Percentiles rank a stretch among this genome's conserved stretches.
Evolutionary conservation across 768 basidiomycete genomes (phyloP).

Genomic region (Leccinum imitatum): DNA sequence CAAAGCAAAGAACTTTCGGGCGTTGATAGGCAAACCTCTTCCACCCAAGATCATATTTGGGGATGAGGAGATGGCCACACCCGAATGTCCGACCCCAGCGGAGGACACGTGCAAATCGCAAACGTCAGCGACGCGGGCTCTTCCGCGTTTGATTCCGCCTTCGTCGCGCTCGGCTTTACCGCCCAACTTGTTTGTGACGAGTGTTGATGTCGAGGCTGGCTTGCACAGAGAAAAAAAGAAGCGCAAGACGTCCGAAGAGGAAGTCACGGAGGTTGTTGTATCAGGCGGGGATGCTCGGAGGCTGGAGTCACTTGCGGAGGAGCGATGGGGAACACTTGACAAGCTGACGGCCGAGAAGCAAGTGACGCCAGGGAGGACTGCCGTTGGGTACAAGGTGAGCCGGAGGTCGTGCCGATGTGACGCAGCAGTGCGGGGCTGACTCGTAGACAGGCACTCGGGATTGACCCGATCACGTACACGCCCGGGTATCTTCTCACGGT

Average conservation of each 20-base stretch:
- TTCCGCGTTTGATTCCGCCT: constrained; percentile 54
- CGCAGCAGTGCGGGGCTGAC: background rate
- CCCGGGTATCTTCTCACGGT: constrained; percentile 58
- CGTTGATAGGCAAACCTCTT: constrained; percentile 43
- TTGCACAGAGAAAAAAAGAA: constrained; percentile 36
- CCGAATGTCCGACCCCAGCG: background rate
- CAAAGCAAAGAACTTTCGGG: no score
- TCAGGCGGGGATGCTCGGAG: background rate
- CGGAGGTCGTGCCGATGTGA: background rate
- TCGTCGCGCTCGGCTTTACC: constrained; percentile 62
- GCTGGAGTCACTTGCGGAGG: constrained; percentile 15
- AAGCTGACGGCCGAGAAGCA: constrained; percentile 27
- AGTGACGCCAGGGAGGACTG: constrained; percentile 29
- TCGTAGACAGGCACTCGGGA: constrained; percentile 48
- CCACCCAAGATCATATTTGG: constrained; percentile 57
- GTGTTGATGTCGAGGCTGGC: constrained; percentile 64
- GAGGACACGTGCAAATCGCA: no score
- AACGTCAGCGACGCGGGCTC: background rate
- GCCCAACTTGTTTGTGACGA: constrained; percentile 65
- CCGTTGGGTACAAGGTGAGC: constrained; percentile 52
- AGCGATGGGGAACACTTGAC: constrained; percentile 20
- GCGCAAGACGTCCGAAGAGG: constrained; percentile 36
- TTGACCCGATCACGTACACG: constrained; percentile 57
- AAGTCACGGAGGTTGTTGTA: constrained; percentile 8
- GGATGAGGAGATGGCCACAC: constrained; percentile 11